Evolutionary conservation across 805 yeast genomes (phyloP), one percentile per base, ranked within the genome.

Genomic region (Nakazawaea pomicola): DNA sequence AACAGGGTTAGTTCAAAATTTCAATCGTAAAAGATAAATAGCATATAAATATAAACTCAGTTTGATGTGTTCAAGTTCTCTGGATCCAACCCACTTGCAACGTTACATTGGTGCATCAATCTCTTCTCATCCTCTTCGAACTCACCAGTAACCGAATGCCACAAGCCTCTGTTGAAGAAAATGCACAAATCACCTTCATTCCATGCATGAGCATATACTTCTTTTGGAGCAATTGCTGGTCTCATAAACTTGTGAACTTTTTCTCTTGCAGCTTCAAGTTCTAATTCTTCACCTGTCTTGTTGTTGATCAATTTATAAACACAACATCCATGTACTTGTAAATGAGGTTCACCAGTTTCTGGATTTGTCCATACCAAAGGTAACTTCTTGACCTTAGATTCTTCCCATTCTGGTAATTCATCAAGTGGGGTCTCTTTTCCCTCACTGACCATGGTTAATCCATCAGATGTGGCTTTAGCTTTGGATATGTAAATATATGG

Each of bases 331-430:
- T 88, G 95, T 9, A 83, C 83, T 62, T 88, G 95, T 48, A 88
- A 69, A 54, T 85, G 95, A 43, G 80, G 93, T 50, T 83, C 72
- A 28, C 80, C 80, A 29, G 95, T 88, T 29, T 82, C 80, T 14
- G 95, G 95, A 58, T 88, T 88, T 4, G 95, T 87, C 96, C 96
- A 88, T 3, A 87, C 95, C 67, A 88, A 67, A 10, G 96, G 96
- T 48, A 87, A 70, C 47, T 67, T 76, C 64, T 87, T 87, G 49
- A 88, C 65, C 60, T 87, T 85, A 29, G 78, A 62, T 41, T 76
- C 81, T 55, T 86, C 95, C 95, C 95, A 88, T 36, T 71, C 74
- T 16, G 96, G 96, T 43, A 88, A 70, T 49, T 83, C 70, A 48
- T 78, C 80, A 16, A 86, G 61, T 2, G 78, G 60, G 43, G 68